Conservation (phyloP, 305 asterid species). For the Fraxinus floribunda region DNA sequence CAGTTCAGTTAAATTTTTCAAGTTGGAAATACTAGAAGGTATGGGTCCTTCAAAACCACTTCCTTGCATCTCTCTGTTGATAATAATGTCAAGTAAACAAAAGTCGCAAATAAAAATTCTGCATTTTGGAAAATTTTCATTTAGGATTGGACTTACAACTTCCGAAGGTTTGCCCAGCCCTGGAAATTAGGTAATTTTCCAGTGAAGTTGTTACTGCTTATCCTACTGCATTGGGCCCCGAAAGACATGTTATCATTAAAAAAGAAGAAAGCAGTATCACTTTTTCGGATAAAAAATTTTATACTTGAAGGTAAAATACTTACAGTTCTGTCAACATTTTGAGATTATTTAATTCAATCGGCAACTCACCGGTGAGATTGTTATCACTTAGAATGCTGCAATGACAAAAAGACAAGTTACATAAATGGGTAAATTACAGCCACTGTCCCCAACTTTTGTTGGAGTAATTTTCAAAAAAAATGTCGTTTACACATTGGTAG, state of each 20-base stretch:
- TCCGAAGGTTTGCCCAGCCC: slow-evolving; percentile 39
- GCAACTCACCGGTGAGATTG: slow-evolving; percentile 49
- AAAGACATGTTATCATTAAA: not conserved
- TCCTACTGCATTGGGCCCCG: slow-evolving; percentile 34
- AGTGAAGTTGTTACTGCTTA: not conserved
- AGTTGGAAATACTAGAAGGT: slow-evolving; percentile 42
- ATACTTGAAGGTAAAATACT: slow-evolving; percentile 6
- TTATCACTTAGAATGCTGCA: slow-evolving; percentile 50
- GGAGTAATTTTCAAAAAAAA: not conserved
- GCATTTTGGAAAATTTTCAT: slow-evolving; percentile 8
- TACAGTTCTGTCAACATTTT: slow-evolving; percentile 47
- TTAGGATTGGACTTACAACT: slow-evolving; percentile 34
- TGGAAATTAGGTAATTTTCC: slow-evolving; percentile 48
- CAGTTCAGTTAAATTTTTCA: slow-evolving; percentile 44
- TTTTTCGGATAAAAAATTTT: not conserved
- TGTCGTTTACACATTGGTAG: not conserved
- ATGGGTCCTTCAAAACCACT: slow-evolving; percentile 62
- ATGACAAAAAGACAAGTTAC: not conserved
- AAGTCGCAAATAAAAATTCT: not conserved
- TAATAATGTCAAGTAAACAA: not conserved
- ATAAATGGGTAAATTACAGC: not conserved
- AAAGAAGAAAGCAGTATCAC: not conserved
- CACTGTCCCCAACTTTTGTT: not conserved
- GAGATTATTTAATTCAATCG: slow-evolving; percentile 39
- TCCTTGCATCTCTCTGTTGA: slow-evolving; percentile 51